Conservation (phyloP, 768 basidiomycete genomes). For the Gloeophyllum trabeum region DNA sequence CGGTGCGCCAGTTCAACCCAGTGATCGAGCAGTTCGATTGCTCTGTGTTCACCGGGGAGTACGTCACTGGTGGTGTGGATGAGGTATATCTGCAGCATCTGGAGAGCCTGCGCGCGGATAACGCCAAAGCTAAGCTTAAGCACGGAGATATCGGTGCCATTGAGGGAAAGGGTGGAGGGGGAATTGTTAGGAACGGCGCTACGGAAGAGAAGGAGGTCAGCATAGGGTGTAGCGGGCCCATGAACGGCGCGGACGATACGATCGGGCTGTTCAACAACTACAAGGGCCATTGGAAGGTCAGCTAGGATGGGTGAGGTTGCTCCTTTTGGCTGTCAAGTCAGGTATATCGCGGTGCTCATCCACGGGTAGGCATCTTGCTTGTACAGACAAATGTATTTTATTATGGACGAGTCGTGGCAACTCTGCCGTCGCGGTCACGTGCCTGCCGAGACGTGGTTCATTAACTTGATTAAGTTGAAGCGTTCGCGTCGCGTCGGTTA, state of each 20-base stretch:
- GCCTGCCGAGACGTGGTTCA: too few species aligned
- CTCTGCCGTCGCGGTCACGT: too few species aligned
- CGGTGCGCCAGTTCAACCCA: constrained; percentile 80
- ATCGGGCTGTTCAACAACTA: constrained; percentile 61
- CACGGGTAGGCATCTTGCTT: too few species aligned
- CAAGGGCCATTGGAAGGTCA: not conserved
- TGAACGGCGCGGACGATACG: constrained; percentile 62
- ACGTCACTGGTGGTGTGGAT: constrained; percentile 89
- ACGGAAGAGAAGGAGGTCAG: constrained; percentile 11
- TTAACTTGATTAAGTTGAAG: too few species aligned
- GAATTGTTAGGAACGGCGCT: constrained; percentile 8
- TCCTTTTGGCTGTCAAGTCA: too few species aligned
- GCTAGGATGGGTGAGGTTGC: too few species aligned
- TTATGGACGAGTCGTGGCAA: too few species aligned
- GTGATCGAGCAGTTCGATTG: constrained; percentile 78
- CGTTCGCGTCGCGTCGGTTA: too few species aligned
- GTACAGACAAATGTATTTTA: too few species aligned
- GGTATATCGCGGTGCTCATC: too few species aligned
- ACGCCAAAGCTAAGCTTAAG: constrained; percentile 46
- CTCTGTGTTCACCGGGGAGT: constrained; percentile 96
- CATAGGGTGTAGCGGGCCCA: constrained; percentile 26
- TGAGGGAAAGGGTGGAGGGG: constrained; percentile 25
- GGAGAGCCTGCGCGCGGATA: constrained; percentile 74
- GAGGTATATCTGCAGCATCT: constrained; percentile 68
- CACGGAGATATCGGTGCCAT: constrained; percentile 19